A percentile compares a stretch with the other conserved stretches of the same genome.
phyloP scores from a whole-genome alignment of 2,329 filamentous ascomycete species.

The Xylariaceae sp. region DNA sequence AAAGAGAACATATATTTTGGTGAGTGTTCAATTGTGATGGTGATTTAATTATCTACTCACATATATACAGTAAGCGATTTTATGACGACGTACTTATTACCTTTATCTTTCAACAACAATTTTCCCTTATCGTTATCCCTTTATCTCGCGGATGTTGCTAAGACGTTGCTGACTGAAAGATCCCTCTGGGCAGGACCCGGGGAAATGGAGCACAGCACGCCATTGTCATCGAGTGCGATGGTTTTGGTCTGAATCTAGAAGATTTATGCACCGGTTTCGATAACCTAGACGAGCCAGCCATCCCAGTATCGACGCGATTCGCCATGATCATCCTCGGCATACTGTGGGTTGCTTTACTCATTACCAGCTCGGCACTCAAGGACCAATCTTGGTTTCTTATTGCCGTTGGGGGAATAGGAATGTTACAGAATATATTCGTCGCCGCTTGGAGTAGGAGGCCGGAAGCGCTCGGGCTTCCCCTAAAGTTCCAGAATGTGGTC shows the following conservation, averaged over 20 bases:
- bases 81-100: too few species aligned
- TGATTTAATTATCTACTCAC: too few species aligned
- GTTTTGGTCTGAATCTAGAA: conserved; percentile 22
- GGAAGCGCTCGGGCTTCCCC: conserved; percentile 14
- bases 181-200: conserved; percentile 13
- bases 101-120: too few species aligned
- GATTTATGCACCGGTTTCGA: conserved; percentile 2
- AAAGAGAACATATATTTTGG: conserved; percentile 5
- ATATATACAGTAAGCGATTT: not conserved
- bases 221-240: conserved; percentile 21
- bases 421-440: conserved; percentile 27
- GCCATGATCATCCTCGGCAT: conserved; percentile 4
- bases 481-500: conserved; percentile 10
- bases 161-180: not conserved
- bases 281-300: not conserved
- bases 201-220: conserved; percentile 27
- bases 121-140: too few species aligned
- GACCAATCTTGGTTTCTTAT: conserved; percentile 29
- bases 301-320: conserved; percentile 1
- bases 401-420: conserved; percentile 22
- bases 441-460: conserved; percentile 21
- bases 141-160: too few species aligned
- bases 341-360: conserved; percentile 23
- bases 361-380: conserved; percentile 17
- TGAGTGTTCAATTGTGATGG: not conserved